Percentiles rank a stretch among this genome's conserved stretches.
phyloP scores from a whole-genome alignment of 495 filamentous ascomycete species.

The Jackrogersella minutella region DNA sequence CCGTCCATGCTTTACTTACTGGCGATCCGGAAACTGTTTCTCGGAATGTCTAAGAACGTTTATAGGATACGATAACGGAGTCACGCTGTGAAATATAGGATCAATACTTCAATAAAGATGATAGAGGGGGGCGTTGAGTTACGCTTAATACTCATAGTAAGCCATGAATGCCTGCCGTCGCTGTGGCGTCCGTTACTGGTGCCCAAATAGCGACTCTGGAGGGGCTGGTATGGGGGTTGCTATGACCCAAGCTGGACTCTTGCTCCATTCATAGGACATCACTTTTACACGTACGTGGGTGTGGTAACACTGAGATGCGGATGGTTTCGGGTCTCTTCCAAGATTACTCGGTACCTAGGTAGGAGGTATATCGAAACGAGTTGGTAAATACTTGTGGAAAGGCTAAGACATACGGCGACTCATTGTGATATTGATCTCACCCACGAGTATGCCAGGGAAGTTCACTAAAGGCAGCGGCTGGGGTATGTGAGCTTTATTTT shows the following conservation, averaged over 20 bases:
- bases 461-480: conserved; percentile 20
- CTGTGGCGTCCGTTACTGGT: conserved; percentile 3
- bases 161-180: conserved; percentile 11
- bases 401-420: not conserved
- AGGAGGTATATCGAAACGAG: not conserved
- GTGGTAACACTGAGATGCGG: conserved; percentile 5
- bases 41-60: not conserved
- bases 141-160: conserved; percentile 33
- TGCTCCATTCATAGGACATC: not conserved
- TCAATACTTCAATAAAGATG: not conserved
- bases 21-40: conserved; percentile 7
- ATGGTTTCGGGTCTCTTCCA: not conserved
- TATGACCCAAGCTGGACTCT: not conserved
- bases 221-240: not conserved
- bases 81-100: not conserved
- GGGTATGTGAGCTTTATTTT: conserved; percentile 1
- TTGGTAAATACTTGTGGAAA: not conserved
- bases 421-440: conserved; percentile 1
- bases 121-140: conserved; percentile 2
- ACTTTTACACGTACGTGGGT: not conserved
- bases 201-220: not conserved
- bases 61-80: not conserved
- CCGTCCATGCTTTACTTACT: conserved; percentile 20
- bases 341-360: not conserved
- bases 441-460: not conserved